phyloP scores from a whole-genome alignment of 495 filamentous ascomycete genomes.

The Hyaloscypha variabilis region DNA sequence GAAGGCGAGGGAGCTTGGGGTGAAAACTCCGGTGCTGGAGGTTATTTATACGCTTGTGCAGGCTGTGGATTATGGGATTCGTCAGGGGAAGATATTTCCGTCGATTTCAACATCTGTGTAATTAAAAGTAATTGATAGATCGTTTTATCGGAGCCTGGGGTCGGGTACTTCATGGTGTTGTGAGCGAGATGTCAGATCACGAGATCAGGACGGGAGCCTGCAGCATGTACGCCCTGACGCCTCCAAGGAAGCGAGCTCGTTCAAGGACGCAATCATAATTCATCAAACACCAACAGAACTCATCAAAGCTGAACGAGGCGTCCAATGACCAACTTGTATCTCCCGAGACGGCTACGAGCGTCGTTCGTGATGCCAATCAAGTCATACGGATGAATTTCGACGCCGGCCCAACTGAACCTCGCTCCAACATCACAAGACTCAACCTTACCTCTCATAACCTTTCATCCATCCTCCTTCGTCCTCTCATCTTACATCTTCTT shows the following conservation, averaged over 20 bases:
- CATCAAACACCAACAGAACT: neutral
- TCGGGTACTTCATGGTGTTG: neutral
- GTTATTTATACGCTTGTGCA: constrained; percentile 42
- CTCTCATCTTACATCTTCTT: neutral
- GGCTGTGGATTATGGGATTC: constrained; percentile 35
- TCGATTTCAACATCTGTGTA: constrained; percentile 1
- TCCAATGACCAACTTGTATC: neutral
- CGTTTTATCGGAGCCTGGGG: neutral
- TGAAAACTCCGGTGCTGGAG: constrained; percentile 46
- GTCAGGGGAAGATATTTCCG: neutral
- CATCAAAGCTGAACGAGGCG: neutral
- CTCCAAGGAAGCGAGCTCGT: no score
- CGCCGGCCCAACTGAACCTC: neutral
- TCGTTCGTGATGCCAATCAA: neutral
- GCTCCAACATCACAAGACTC: no score
- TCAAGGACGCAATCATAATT: neutral
- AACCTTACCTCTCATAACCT: no score
- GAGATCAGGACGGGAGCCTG: neutral
- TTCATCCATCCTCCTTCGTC: neutral
- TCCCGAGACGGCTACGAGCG: neutral
- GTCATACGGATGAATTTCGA: neutral
- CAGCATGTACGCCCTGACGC: neutral
- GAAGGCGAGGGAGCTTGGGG: constrained; percentile 47
- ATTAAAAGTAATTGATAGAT: neutral
- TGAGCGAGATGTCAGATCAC: neutral